Conservation (phyloP, 2,329 filamentous ascomycete genomes). For the Ceratocystis lukuohia region DNA sequence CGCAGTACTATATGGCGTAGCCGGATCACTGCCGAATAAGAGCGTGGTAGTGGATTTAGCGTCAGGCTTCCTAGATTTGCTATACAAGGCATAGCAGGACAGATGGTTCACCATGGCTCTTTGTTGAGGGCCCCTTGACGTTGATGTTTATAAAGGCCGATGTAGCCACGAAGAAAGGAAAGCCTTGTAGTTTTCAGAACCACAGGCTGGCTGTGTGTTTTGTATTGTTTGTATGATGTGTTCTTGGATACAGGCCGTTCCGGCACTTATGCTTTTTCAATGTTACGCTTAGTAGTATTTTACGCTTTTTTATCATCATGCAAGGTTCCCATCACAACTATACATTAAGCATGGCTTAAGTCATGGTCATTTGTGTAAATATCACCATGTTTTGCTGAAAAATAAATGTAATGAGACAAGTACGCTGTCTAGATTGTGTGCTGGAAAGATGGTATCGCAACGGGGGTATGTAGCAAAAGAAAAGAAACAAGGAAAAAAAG, state of each 20-base stretch:
- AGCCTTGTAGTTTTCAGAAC: not conserved
- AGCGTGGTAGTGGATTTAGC: conserved; percentile 84
- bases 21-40: conserved; percentile 90
- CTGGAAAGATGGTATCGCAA: not conserved
- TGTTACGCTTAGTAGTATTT: not conserved
- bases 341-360: not conserved
- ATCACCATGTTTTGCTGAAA: not conserved
- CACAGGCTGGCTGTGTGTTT: not conserved
- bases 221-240: not conserved
- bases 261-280: not conserved
- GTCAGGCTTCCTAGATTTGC: conserved; percentile 76
- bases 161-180: too few species aligned
- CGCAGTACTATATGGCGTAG: conserved; percentile 85
- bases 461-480: conserved; percentile 2
- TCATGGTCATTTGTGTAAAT: too few species aligned
- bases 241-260: not conserved
- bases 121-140: not conserved
- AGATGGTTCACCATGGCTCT: not conserved
- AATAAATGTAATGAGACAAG: conserved; percentile 2
- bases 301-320: not conserved
- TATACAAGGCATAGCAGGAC: conserved; percentile 63
- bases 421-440: not conserved
- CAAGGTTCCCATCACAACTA: not conserved
- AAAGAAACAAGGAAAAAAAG: not conserved
- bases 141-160: not conserved